Conservation (phyloP, 2,329 filamentous ascomycete species). For the Podosphaera fusca region DNA sequence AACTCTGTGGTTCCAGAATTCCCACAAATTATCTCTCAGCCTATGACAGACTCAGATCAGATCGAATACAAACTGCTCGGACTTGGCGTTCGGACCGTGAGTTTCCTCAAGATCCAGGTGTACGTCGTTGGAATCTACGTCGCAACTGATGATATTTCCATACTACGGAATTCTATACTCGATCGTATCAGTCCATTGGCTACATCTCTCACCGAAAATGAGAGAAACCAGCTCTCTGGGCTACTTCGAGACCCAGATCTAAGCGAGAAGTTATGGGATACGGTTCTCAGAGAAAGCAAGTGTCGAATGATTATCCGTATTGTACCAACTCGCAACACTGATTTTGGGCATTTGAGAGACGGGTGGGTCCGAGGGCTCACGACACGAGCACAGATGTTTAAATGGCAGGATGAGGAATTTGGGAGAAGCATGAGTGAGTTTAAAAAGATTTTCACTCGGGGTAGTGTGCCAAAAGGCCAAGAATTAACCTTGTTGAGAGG, state of each 20-base stretch:
- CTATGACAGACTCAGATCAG: conserved; percentile 9
- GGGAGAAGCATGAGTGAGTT: conserved; percentile 54
- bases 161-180: conserved; percentile 57
- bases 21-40: conserved; percentile 7
- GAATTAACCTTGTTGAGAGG: conserved; percentile 54
- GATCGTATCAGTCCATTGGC: conserved; percentile 54
- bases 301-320: conserved; percentile 65
- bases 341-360: conserved; percentile 80
- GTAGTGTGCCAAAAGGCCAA: conserved; percentile 57
- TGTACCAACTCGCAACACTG: conserved; percentile 76
- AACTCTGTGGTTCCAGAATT: conserved; percentile 15
- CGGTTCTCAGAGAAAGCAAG: conserved; percentile 39
- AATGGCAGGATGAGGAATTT: conserved; percentile 79
- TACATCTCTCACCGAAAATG: conserved; percentile 59
- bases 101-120: conserved; percentile 72
- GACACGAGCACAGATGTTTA: conserved; percentile 31
- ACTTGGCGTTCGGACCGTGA: conserved; percentile 70
- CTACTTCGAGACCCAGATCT: conserved; percentile 44
- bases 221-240: conserved; percentile 50
- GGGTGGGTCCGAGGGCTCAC: conserved; percentile 75
- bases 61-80: conserved; percentile 73
- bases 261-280: conserved; percentile 53
- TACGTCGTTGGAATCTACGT: conserved; percentile 91
- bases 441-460: conserved; percentile 58
- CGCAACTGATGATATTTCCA: conserved; percentile 56